phyloP scores from a whole-genome alignment of 2,329 filamentous ascomycete genomes.

The Helotiales sp. region DNA sequence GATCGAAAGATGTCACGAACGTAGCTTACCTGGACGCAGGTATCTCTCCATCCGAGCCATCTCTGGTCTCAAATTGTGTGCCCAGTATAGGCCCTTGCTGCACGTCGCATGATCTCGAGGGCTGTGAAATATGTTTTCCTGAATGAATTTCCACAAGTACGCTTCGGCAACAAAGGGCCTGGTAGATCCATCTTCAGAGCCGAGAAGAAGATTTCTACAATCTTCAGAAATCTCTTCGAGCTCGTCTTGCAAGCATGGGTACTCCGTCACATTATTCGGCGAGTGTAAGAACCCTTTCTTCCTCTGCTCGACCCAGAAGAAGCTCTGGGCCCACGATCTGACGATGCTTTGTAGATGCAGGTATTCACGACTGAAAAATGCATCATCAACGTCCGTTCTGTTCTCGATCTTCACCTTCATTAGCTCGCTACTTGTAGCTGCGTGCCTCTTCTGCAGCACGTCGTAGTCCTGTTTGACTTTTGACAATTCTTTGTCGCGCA shows the following conservation, averaged over 20 bases:
- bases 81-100: not conserved
- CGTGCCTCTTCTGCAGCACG: not conserved
- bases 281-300: not conserved
- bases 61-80: not conserved
- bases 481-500: not conserved
- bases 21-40: not conserved
- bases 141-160: not conserved
- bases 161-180: not conserved
- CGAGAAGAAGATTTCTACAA: not conserved
- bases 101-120: not conserved
- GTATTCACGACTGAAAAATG: not conserved
- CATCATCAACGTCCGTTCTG: not conserved
- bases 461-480: not conserved
- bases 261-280: not conserved
- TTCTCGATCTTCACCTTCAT: not conserved
- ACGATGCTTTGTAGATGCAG: not conserved
- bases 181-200: not conserved
- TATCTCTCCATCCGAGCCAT: not conserved
- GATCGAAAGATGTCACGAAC: not conserved
- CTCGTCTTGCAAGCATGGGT: not conserved
- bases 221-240: not conserved
- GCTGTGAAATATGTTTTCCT: not conserved
- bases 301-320: not conserved
- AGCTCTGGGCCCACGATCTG: not conserved
- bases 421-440: not conserved